Percentiles rank a stretch among this genome's conserved stretches.
Evolutionary conservation across 2,329 filamentous ascomycete genomes (phyloP).

Genomic region (Cladosporium velox): DNA sequence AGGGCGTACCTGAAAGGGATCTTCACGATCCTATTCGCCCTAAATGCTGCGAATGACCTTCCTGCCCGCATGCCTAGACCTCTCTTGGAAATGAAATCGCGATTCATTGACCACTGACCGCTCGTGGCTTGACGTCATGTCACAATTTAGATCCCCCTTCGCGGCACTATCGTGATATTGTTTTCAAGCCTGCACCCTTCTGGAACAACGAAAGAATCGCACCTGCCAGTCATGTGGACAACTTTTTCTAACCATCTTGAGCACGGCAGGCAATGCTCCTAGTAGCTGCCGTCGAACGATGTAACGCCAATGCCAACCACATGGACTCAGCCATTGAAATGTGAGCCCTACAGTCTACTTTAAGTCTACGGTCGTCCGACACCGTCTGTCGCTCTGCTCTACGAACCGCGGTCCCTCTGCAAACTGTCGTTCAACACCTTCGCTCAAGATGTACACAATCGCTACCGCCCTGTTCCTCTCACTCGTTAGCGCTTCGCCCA

Average conservation of each 20-base stretch:
- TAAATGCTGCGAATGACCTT: neutral
- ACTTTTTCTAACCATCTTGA: neutral
- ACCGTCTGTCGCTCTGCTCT: constrained; percentile 31
- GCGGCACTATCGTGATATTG: neutral
- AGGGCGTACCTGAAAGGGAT: neutral
- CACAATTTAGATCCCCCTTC: neutral
- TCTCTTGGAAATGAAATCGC: neutral
- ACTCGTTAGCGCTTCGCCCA: constrained; percentile 5
- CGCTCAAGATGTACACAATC: constrained; percentile 8
- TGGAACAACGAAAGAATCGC: neutral
- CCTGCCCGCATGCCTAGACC: constrained; percentile 1
- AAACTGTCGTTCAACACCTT: constrained; percentile 1
- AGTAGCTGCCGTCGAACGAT: neutral
- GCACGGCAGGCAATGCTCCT: neutral
- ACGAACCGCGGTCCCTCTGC: constrained; percentile 22
- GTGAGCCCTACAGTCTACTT: neutral
- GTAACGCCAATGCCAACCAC: neutral
- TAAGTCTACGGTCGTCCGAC: constrained; percentile 5
- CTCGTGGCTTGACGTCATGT: neutral
- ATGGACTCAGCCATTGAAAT: neutral
- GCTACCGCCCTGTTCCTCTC: neutral
- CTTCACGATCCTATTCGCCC: constrained; percentile 1
- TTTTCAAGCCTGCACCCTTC: neutral
- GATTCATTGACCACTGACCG: constrained; percentile 1
- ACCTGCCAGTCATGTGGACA: neutral